Conservation (phyloP, 164 flowering plant species). For the Vitis rotundifolia region DNA sequence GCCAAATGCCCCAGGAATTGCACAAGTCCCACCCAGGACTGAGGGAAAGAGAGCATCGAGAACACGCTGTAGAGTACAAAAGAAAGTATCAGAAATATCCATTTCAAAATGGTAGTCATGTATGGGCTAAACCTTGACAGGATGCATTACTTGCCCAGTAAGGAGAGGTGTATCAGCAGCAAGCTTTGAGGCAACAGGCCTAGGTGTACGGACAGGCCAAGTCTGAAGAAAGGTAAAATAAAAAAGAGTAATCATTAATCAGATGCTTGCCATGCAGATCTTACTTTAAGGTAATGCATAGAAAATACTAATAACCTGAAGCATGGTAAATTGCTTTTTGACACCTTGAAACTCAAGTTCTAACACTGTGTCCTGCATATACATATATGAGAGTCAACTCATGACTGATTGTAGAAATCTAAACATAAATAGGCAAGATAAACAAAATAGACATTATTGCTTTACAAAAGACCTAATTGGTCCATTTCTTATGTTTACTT, state of each 20-base stretch:
- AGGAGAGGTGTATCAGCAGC: constrained; percentile 99
- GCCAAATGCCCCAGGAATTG: constrained; percentile 99
- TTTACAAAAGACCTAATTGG: too few species aligned
- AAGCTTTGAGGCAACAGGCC: constrained; percentile 97
- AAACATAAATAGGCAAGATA: too few species aligned
- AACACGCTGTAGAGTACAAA: constrained; percentile 69
- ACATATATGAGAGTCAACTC: background rate
- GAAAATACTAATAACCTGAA: constrained; percentile 63
- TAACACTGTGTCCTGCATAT: constrained; percentile 84
- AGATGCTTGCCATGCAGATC: too few species aligned
- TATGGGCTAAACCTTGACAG: too few species aligned
- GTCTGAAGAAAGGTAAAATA: constrained; percentile 46
- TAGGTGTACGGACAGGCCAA: constrained; percentile 99
- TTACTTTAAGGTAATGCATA: background rate
- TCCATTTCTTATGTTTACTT: too few species aligned
- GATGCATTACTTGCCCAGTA: constrained; percentile 83
- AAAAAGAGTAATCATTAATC: background rate
- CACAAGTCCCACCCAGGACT: constrained; percentile 99
- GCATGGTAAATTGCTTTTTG: constrained; percentile 92
- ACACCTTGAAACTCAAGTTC: constrained; percentile 99
- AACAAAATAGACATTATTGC: too few species aligned
- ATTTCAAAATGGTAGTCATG: background rate
- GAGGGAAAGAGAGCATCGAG: constrained; percentile 99
- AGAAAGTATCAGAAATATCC: constrained; percentile 15
- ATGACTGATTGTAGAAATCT: too few species aligned